phyloP scores from a whole-genome alignment of 148 eudicot genomes.

The Chenopodium formosanum region DNA sequence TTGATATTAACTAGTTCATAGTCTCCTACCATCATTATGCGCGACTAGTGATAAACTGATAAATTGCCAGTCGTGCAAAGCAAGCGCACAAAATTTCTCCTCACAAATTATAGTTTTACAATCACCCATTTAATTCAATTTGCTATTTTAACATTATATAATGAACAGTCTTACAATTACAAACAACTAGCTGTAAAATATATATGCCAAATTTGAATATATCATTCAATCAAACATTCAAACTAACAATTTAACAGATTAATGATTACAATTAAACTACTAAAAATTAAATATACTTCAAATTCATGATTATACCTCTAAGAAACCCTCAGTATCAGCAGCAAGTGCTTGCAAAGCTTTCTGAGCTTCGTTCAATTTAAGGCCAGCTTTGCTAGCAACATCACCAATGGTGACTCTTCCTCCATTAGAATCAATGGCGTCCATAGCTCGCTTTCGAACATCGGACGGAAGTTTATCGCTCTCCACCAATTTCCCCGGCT shows the following conservation, averaged over 20 bases:
- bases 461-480: slow-evolving; percentile 71
- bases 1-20: no score
- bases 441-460: slow-evolving; percentile 69
- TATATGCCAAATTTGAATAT: no score
- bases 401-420: slow-evolving; percentile 88
- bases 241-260: no score
- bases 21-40: no score
- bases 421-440: slow-evolving; percentile 67
- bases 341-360: slow-evolving; percentile 90
- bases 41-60: no score
- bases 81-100: background rate
- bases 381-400: slow-evolving; percentile 76
- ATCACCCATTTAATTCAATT: background rate
- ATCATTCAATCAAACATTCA: no score
- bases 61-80: background rate
- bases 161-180: no score
- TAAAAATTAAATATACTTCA: background rate
- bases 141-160: no score
- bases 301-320: slow-evolving; percentile 53
- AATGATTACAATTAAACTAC: no score
- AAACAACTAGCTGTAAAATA: no score
- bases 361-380: slow-evolving; percentile 70
- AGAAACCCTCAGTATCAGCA: slow-evolving; percentile 78
- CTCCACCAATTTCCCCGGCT: slow-evolving; percentile 75
- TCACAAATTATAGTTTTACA: background rate